Evolutionary conservation across 352 stramenopile genomes (phyloP).

Genomic region (Globisporangium barbulae): DNA sequence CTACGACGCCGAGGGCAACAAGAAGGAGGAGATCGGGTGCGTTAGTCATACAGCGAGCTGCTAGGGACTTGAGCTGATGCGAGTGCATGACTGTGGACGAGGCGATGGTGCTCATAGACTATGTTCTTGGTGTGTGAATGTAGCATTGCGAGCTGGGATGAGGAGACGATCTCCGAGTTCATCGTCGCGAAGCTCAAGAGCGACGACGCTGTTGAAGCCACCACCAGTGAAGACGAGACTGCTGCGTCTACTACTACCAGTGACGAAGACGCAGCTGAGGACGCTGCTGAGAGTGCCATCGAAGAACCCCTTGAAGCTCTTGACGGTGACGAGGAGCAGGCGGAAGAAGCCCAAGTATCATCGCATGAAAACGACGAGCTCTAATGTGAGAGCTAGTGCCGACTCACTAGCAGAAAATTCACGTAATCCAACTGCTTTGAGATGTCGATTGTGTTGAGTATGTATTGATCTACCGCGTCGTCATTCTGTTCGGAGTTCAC

Average conservation of each 20-base stretch:
- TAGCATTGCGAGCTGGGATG: constrained; percentile 71
- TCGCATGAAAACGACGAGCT: constrained; percentile 23
- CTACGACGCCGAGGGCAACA: constrained; percentile 44
- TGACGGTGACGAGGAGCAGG: constrained; percentile 11
- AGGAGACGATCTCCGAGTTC: constrained; percentile 72
- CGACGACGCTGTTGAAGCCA: constrained; percentile 16
- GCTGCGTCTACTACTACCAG: not conserved
- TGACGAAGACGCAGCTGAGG: not conserved
- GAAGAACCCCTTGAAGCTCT: not conserved
- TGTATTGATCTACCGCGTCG: not conserved
- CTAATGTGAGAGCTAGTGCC: not conserved
- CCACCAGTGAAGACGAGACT: not conserved
- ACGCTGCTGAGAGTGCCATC: not conserved
- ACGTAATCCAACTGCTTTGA: not conserved
- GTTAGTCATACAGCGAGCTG: not conserved
- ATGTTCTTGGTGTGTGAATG: not conserved
- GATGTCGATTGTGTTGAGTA: not conserved
- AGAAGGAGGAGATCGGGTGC: constrained; percentile 66
- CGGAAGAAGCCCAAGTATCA: constrained; percentile 6
- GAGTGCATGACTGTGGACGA: no score
- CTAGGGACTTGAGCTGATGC: no score
- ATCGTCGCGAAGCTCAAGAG: constrained; percentile 54
- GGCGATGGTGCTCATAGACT: no score
- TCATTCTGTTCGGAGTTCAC: not conserved
- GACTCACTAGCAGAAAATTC: not conserved